Evolutionary conservation across 208 protist genomes (phyloP).

Genomic region (Wallacemonas sp.): DNA sequence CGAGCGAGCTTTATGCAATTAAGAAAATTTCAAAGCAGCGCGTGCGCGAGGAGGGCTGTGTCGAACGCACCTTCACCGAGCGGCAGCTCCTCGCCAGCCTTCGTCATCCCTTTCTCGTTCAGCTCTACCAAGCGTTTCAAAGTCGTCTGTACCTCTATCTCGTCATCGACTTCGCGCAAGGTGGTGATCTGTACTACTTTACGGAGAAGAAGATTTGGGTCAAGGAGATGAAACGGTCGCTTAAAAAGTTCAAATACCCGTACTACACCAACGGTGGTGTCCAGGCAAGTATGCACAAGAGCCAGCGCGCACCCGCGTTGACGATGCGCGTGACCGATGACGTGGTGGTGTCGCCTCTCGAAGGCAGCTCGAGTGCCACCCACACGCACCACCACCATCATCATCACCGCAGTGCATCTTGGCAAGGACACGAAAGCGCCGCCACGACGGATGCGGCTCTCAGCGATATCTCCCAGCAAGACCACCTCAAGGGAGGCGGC

Average conservation of each 20-base stretch:
- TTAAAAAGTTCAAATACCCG: conserved; percentile 51
- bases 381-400: not conserved
- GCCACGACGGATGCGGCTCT: too few relatives aligned
- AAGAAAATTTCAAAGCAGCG: conserved; percentile 90
- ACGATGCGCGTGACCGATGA: too few relatives aligned
- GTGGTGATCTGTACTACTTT: conserved; percentile 84
- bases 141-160: conserved; percentile 82
- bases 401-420: too few relatives aligned
- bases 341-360: too few relatives aligned
- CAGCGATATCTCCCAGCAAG: too few relatives aligned
- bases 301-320: not conserved
- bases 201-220: conserved; percentile 66
- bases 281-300: conserved; percentile 4
- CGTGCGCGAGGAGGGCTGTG: conserved; percentile 75
- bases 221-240: conserved; percentile 43
- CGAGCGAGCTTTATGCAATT: conserved; percentile 70
- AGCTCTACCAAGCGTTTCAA: conserved; percentile 83
- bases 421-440: too few relatives aligned
- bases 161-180: conserved; percentile 83
- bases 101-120: conserved; percentile 81
- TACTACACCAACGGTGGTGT: conserved; percentile 36
- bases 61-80: conserved; percentile 86
- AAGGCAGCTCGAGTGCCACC: too few relatives aligned
- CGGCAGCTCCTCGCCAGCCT: conserved; percentile 77
- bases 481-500: too few relatives aligned